Base-by-base conservation (phyloP, 495 filamentous ascomycete species). In the Talaromyces nanjingensis region DNA sequence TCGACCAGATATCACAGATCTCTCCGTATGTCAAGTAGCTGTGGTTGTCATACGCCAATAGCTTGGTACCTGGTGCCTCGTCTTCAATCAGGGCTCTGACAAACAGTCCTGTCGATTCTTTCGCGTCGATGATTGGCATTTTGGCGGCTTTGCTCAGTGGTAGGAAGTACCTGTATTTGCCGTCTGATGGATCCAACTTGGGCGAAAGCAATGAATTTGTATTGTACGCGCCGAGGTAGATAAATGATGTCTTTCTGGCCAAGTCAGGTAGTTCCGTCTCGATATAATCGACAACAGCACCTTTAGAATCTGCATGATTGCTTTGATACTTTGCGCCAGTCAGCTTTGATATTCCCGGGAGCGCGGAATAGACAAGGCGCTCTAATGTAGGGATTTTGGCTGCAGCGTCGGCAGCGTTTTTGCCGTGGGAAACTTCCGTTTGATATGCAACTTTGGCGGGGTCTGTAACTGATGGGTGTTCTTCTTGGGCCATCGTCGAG, bases 321-420 rank as follows among this genome's bases (percentile, higher is more conserved):
- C 73, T 75, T 14, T 68, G 56, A 59, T 75, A 80, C 53, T 78
- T 79, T n/a, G 76, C 78, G 0, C 65, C 57, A 0, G 75, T 77
- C 1, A 69, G 69, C 4, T 60, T 63, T 14, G 68, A 71, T 60
- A 74, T 73, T 0, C 73, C 70, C 0, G 68, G 70, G 4, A 80
- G 66, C 1, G 73, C 73, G 0, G 76, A 78, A 62, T 77, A 80
- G 11, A 83, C 65, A 52, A 85, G 72, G 34, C 82, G 70, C 57
- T 83, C 75, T 20, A 84, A 76, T 2, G 74, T 77, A 20, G 73
- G 72, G 1, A 78, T 70, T 0, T 65, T 70, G 11, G 82, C 74
- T 1, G 80, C 81, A 4, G 78, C 79, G 64, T 83, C 75, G 6
- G 75, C 76, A 18, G 82, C 72, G 55, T 81, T 84, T 63, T 77